Percentiles rank a stretch among this genome's conserved stretches.
These are phyloP conservation scores for Eucalyptus melliodora DNA, from an alignment of 345 rosid genomes.

Conservation along the genomic window DNA sequence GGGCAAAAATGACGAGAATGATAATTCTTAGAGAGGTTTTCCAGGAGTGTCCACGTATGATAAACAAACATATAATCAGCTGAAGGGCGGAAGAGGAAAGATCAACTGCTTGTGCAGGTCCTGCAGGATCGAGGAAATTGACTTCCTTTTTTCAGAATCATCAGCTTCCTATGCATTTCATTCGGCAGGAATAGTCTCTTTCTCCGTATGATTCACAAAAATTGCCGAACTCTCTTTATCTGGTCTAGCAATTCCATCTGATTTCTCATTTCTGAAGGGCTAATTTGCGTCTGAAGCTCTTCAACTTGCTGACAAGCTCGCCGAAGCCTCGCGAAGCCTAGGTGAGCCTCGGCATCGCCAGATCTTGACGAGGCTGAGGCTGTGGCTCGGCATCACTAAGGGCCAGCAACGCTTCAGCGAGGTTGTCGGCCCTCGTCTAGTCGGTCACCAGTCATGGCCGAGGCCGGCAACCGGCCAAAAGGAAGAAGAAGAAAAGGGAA, in stretches of 20 bases:
- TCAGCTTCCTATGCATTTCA: neutral
- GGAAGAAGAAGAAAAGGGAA: too few relatives aligned
- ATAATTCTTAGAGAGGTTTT: neutral
- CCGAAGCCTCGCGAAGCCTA: accelerated
- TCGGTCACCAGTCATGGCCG: accelerated
- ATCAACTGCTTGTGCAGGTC: neutral
- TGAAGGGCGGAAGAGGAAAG: neutral
- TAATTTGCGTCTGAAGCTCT: neutral
- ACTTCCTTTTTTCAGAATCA: neutral
- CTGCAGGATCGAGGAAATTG: neutral
- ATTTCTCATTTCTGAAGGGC: neutral
- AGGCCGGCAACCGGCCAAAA: accelerated
- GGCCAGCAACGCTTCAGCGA: accelerated
- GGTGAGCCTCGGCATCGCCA: accelerated
- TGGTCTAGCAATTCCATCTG: neutral
- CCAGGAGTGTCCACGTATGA: neutral
- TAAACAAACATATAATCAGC: neutral
- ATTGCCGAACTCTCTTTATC: neutral
- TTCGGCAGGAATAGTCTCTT: neutral
- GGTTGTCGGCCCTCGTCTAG: accelerated
- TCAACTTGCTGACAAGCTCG: too few relatives aligned
- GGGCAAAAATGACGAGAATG: neutral
- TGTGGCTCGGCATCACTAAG: accelerated
- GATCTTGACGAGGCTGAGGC: accelerated
- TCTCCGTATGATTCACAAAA: neutral